These are phyloP conservation scores for Fusarium bulbicola DNA, from an alignment of 2,329 filamentous ascomycete genomes.

Conservation along the genomic window DNA sequence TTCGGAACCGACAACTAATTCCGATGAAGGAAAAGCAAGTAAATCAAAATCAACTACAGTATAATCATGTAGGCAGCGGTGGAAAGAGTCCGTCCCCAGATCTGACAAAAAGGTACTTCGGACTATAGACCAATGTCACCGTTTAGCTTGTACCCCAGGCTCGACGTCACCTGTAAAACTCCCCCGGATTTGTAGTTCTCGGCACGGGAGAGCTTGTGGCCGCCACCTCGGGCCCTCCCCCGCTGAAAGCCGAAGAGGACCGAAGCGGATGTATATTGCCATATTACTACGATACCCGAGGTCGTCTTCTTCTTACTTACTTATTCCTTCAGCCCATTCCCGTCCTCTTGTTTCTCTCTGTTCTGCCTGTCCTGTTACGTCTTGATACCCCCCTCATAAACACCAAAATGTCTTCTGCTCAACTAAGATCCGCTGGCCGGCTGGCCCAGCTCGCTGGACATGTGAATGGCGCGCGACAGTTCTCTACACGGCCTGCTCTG, in stretches of 20 bases:
- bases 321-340: slow-evolving; percentile 4
- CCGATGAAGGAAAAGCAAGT: not conserved
- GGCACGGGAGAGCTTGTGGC: slow-evolving; percentile 29
- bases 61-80: not conserved
- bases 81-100: not conserved
- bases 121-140: not conserved
- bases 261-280: slow-evolving; percentile 35
- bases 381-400: slow-evolving; percentile 16
- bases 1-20: slow-evolving; percentile 3
- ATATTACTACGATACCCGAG: slow-evolving; percentile 34
- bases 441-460: slow-evolving; percentile 51
- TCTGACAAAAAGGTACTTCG: not conserved
- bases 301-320: slow-evolving; percentile 9
- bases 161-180: slow-evolving; percentile 25
- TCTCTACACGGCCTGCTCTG: slow-evolving; percentile 56
- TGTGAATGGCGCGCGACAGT: slow-evolving; percentile 54
- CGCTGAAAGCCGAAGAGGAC: slow-evolving; percentile 52
- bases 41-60: not conserved
- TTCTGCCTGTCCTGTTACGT: slow-evolving; percentile 4
- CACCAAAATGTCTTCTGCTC: slow-evolving; percentile 37
- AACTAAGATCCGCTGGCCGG: slow-evolving; percentile 48
- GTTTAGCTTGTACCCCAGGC: slow-evolving; percentile 5
- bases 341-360: not conserved
- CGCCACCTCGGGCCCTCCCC: slow-evolving; percentile 42
- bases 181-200: slow-evolving; percentile 37